Base-by-base conservation (phyloP, 2,329 filamentous ascomycete genomes). In the Elsinoe australis region DNA sequence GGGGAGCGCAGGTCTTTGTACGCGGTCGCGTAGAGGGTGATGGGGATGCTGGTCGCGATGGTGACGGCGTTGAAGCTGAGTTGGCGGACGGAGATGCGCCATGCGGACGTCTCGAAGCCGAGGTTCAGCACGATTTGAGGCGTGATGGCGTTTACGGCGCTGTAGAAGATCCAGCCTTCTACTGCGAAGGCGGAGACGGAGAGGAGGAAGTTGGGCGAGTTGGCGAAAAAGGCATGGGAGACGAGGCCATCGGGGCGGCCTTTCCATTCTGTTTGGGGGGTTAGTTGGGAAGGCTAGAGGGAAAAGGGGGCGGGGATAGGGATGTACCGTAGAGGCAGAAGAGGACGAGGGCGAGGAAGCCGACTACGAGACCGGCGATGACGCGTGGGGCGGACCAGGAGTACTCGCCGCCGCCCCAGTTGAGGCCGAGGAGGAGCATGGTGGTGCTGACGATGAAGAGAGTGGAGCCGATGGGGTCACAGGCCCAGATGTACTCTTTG, bases 141-240 rank as follows among this genome's bases (percentile, higher is more conserved):
- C 1, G 71, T 71, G 41, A 74, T 61, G 17, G 68, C 68, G 58
- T 75, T 75, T 50, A 76, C 71, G 1, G 72, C 73, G 48, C 67
- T 70, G 59, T 75, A 75, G 56, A 76, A 78, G 48, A 78, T 74
- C 74, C 74, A 79, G 10, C 75, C 75, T 59, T 79, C 75, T 26
- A 78, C 71, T 2, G 71, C 70, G 52, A 78, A 78, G 3, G 75
- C 75, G 56, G 77, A 76, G 7, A 72, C 68, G 1, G 74, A 70
- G 3, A 77, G 67, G 5, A 66, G 69, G 54, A 79, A 78, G 56
- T 79, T 79, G 9, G 70, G 70, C 9, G 74, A 73, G 1, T 64
- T 61, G 22, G 60, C 63, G 61, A 78, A 78, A 64, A 78, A 77
- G 28, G 76, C 67, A 54, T 78, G 75, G 0, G 75, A 73, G 0